Evolutionary conservation across 2,329 filamentous ascomycete genomes (phyloP).

Genomic region (Xylariaceae sp.): DNA sequence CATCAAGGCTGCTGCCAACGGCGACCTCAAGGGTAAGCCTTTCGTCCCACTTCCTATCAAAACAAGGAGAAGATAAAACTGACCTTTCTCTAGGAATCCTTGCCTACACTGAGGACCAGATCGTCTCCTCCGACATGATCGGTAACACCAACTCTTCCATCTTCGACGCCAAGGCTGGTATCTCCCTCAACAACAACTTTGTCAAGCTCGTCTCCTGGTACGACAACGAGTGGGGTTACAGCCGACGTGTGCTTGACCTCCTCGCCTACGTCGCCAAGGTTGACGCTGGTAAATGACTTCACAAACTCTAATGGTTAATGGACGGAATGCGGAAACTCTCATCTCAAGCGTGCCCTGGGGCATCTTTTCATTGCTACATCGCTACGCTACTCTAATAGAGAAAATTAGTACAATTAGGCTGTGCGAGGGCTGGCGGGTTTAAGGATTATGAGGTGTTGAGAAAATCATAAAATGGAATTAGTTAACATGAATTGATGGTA

Average conservation of each 20-base stretch:
- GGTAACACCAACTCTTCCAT: conserved; percentile 94
- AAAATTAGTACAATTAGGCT: conserved; percentile 14
- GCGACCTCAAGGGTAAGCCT: conserved; percentile 80
- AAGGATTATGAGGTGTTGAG: conserved; percentile 18
- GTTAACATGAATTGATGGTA: conserved; percentile 26
- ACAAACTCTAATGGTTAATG: conserved; percentile 40
- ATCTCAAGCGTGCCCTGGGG: neutral
- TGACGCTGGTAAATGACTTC: conserved; percentile 62
- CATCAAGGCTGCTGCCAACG: conserved; percentile 86
- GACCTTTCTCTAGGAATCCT: conserved; percentile 70
- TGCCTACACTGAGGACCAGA: conserved; percentile 94
- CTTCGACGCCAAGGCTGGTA: conserved; percentile 99
- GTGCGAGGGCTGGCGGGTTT: conserved; percentile 1
- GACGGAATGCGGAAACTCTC: neutral
- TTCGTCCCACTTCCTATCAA: neutral
- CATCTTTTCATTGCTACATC: conserved; percentile 3
- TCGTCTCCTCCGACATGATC: conserved; percentile 93
- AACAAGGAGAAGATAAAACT: neutral
- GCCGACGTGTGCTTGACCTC: conserved; percentile 89
- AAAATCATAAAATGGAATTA: conserved; percentile 12
- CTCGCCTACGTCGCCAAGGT: conserved; percentile 80
- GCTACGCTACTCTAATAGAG: conserved; percentile 12
- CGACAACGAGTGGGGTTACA: conserved; percentile 99
- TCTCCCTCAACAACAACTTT: conserved; percentile 97
- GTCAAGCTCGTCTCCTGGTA: conserved; percentile 99